Percentiles rank a stretch among this genome's conserved stretches.
These are phyloP conservation scores for Acacia crassicarpa DNA, from an alignment of 306 rosid species.

Conservation along the genomic window DNA sequence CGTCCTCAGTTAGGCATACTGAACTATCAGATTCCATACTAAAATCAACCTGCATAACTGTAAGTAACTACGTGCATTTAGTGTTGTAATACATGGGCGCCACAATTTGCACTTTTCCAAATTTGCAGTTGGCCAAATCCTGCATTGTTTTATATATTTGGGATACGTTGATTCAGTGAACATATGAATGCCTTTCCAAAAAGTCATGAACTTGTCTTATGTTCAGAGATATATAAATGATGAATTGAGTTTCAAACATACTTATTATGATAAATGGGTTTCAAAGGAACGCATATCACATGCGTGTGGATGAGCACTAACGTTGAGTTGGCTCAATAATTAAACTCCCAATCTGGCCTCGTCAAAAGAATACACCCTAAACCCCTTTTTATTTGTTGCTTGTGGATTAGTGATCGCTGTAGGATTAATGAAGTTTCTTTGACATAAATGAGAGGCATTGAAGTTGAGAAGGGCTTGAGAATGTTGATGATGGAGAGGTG, in stretches of 20 bases:
- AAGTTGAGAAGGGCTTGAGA: constrained; percentile 29
- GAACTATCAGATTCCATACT: no score
- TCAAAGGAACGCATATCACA: neutral
- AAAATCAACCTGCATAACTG: no score
- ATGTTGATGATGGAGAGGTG: constrained; percentile 40
- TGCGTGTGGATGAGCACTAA: neutral
- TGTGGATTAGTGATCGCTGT: neutral
- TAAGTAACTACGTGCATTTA: no score
- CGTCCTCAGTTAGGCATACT: no score
- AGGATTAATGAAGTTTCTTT: neutral
- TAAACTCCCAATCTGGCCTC: neutral
- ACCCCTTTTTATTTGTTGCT: neutral
- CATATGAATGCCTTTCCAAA: no score
- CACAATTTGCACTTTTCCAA: no score
- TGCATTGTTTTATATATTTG: no score
- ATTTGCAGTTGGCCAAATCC: no score
- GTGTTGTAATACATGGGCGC: no score
- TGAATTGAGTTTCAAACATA: neutral
- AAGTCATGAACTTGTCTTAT: neutral
- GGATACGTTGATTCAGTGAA: no score
- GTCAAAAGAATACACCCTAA: neutral
- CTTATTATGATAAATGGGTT: neutral
- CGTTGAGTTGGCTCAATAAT: neutral
- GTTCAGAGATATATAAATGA: neutral
- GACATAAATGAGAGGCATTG: neutral